phyloP scores from a whole-genome alignment of 768 basidiomycete genomes.

The Leccinum incarnatum region DNA sequence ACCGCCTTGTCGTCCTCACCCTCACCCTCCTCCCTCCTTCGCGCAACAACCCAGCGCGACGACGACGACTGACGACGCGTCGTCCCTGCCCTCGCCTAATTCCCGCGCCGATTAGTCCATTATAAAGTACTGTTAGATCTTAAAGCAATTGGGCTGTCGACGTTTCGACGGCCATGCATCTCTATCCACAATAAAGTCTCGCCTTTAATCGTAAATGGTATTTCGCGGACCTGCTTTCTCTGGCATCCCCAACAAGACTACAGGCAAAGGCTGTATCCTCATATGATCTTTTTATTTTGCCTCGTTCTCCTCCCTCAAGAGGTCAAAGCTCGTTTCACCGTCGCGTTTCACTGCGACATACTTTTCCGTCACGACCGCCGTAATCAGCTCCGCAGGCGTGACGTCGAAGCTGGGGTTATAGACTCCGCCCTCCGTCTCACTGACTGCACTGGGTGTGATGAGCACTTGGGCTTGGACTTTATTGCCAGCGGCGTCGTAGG shows the following conservation, averaged over 20 bases:
- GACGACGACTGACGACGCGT: no score
- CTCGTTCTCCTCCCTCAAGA: conserved; percentile 39
- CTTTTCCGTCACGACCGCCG: conserved; percentile 94
- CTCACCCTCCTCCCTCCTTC: no score
- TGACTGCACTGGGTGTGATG: conserved; percentile 69
- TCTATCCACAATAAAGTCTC: not conserved
- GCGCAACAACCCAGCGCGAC: no score
- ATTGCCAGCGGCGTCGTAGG: conserved; percentile 37
- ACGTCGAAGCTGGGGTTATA: conserved; percentile 98
- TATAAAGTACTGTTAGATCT: no score
- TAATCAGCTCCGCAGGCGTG: conserved; percentile 89
- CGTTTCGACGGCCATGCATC: not conserved
- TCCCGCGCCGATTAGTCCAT: no score
- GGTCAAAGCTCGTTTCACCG: conserved; percentile 59
- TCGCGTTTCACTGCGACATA: conserved; percentile 78
- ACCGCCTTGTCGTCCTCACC: no score
- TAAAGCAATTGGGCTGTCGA: not conserved
- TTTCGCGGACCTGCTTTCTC: not conserved
- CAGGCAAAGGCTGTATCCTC: not conserved
- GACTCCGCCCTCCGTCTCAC: conserved; percentile 32
- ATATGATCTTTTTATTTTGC: not conserved
- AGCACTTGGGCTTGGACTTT: conserved; percentile 74
- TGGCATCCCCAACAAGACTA: not conserved
- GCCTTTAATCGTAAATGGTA: not conserved
- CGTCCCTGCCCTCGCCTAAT: no score